Conservation (phyloP, 2,329 filamentous ascomycete species). For the Zymoseptoria crescenta region DNA sequence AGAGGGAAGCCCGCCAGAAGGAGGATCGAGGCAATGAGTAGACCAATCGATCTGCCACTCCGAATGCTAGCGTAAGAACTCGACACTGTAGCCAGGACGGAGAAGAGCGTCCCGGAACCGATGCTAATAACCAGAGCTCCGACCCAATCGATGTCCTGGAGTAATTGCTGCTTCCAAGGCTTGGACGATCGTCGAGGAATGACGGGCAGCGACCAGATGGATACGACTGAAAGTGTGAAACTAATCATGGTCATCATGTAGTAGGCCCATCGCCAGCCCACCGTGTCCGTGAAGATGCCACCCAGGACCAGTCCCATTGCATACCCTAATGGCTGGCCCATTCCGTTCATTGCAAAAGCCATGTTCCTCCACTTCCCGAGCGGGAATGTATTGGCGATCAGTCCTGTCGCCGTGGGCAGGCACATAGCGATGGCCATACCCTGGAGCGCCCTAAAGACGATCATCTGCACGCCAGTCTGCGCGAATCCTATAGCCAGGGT, state of each 20-base stretch:
- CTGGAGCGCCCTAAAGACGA: constrained; percentile 18
- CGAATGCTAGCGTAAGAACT: constrained; percentile 10
- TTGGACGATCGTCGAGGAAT: not conserved
- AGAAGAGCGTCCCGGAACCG: constrained; percentile 44
- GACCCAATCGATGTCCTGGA: constrained; percentile 46
- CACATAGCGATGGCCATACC: constrained; percentile 16
- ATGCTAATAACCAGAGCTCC: constrained; percentile 41
- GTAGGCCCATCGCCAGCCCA: constrained; percentile 47
- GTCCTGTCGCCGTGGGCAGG: constrained; percentile 41
- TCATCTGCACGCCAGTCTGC: constrained; percentile 25
- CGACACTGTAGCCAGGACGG: constrained; percentile 32
- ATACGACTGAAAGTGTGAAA: not conserved
- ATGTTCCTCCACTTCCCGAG: constrained; percentile 43
- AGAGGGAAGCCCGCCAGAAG: constrained; percentile 44
- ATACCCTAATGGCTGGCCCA: constrained; percentile 45
- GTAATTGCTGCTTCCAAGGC: constrained; percentile 19
- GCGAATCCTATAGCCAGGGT: constrained; percentile 37
- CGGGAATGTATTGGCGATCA: constrained; percentile 42
- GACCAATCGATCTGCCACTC: constrained; percentile 18
- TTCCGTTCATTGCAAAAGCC: constrained; percentile 44
- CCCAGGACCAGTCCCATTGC: constrained; percentile 45
- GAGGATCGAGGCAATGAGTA: constrained; percentile 39
- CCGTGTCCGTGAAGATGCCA: constrained; percentile 40
- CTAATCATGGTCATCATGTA: constrained; percentile 23
- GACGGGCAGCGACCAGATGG: not conserved